Percentiles rank a stretch among this genome's conserved stretches.
phyloP scores from a whole-genome alignment of 495 filamentous ascomycete genomes.

The Penicillium robsamsonii region DNA sequence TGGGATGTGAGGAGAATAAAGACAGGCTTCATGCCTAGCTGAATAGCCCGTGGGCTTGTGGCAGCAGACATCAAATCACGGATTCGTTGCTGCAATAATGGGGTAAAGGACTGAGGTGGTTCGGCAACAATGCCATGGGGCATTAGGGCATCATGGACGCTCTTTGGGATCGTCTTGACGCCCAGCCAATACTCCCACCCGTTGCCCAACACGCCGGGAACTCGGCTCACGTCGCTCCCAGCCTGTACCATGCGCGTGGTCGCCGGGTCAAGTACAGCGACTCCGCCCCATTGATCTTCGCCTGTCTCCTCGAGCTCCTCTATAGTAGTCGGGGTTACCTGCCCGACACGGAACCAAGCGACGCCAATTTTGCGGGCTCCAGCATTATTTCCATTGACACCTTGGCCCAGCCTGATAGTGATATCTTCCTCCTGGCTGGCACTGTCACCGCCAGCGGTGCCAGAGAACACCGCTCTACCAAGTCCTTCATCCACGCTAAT shows the following conservation, averaged over 20 bases:
- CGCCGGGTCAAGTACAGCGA: constrained; percentile 76
- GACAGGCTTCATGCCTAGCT: constrained; percentile 81
- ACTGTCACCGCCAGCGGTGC: constrained; percentile 52
- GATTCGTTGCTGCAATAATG: constrained; percentile 69
- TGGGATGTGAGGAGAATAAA: constrained; percentile 85
- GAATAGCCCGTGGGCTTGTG: constrained; percentile 81
- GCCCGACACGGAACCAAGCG: constrained; percentile 86
- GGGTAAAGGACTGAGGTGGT: constrained; percentile 51
- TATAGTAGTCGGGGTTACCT: constrained; percentile 56
- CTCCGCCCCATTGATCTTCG: constrained; percentile 76
- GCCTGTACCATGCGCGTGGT: constrained; percentile 85
- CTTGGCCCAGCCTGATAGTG: constrained; percentile 46
- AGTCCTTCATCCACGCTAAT: constrained; percentile 82
- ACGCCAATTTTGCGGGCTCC: constrained; percentile 54
- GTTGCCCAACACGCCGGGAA: constrained; percentile 70
- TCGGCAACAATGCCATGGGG: constrained; percentile 47
- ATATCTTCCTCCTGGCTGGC: constrained; percentile 63
- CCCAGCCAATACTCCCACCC: constrained; percentile 87
- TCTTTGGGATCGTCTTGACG: constrained; percentile 56
- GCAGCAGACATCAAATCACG: constrained; percentile 85
- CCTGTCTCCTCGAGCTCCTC: constrained; percentile 58
- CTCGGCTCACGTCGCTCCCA: constrained; percentile 72
- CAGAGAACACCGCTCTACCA: constrained; percentile 69
- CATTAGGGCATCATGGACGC: constrained; percentile 33
- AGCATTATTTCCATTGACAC: constrained; percentile 21